Percentiles rank a stretch among this genome's conserved stretches.
These are phyloP conservation scores for Saccharomycopsis schoenii DNA, from an alignment of 805 yeast genomes.

Conservation along the genomic window DNA sequence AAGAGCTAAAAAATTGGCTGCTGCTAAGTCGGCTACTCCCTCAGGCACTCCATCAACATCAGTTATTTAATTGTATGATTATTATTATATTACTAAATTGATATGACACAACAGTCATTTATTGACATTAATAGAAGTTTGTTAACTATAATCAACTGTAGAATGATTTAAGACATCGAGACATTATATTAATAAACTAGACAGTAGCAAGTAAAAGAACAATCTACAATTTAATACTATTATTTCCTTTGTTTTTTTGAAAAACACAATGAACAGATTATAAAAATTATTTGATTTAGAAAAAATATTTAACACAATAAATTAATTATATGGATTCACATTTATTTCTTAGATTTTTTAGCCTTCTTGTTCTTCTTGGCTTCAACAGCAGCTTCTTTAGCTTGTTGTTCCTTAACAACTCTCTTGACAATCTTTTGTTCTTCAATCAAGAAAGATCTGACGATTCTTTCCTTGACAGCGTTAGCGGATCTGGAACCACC, in stretches of 20 bases:
- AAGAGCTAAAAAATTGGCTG: conserved; percentile 12
- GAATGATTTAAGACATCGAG: background rate
- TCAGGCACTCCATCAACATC: background rate
- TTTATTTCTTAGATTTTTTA: conserved; percentile 15
- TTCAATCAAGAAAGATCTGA: conserved; percentile 99
- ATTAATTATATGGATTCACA: background rate
- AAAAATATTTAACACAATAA: conserved; percentile 1
- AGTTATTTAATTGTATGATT: background rate
- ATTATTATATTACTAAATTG: no score
- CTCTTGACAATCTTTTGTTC: conserved; percentile 99
- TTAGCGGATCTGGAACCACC: conserved; percentile 98
- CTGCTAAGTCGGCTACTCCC: background rate
- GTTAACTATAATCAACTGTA: background rate
- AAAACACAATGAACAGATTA: background rate
- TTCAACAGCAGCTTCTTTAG: conserved; percentile 65
- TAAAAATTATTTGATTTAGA: conserved; percentile 1
- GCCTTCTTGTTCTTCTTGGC: conserved; percentile 18
- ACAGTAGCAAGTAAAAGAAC: background rate
- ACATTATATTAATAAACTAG: background rate
- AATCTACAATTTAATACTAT: background rate
- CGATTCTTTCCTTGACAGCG: conserved; percentile 98
- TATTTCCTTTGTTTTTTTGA: background rate
- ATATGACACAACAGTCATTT: background rate
- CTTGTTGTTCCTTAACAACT: conserved; percentile 94
- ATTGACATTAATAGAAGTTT: background rate